Conservation (phyloP, 306 rosid species). For the Erythrophleum fordii region DNA sequence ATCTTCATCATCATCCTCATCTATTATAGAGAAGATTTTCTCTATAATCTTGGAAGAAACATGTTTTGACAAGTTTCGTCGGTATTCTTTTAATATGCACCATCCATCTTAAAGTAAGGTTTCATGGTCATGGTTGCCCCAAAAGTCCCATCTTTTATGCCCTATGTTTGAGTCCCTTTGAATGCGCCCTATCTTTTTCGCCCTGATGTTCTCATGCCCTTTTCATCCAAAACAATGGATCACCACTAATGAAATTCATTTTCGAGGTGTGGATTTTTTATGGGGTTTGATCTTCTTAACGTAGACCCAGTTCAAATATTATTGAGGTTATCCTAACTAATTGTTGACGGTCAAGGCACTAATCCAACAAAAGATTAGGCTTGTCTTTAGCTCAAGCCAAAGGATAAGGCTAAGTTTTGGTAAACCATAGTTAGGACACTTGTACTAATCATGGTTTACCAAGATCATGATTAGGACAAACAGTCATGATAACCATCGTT, state of each 20-base stretch:
- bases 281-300: neutral
- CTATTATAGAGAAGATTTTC: neutral
- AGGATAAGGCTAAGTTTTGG: too few relatives aligned
- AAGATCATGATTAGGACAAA: too few relatives aligned
- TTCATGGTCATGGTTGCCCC: slow-evolving; percentile 50
- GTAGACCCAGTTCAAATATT: too few relatives aligned
- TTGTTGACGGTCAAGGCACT: neutral
- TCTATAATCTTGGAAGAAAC: slow-evolving; percentile 34
- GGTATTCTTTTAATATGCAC: slow-evolving; percentile 54
- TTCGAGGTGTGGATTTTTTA: neutral
- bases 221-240: neutral
- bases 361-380: neutral
- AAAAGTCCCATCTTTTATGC: slow-evolving; percentile 44
- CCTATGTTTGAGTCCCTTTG: neutral
- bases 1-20: slow-evolving; percentile 17
- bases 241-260: neutral
- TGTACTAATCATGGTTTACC: too few relatives aligned
- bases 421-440: too few relatives aligned
- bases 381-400: neutral
- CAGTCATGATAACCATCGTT: too few relatives aligned
- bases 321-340: too few relatives aligned
- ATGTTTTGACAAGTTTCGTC: slow-evolving; percentile 44
- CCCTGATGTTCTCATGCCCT: neutral
- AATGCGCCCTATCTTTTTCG: slow-evolving; percentile 13
- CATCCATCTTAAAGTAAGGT: slow-evolving; percentile 52